Evolutionary conservation across 139 green algal species (phyloP).

Genomic region (Asterochloris sp.): DNA sequence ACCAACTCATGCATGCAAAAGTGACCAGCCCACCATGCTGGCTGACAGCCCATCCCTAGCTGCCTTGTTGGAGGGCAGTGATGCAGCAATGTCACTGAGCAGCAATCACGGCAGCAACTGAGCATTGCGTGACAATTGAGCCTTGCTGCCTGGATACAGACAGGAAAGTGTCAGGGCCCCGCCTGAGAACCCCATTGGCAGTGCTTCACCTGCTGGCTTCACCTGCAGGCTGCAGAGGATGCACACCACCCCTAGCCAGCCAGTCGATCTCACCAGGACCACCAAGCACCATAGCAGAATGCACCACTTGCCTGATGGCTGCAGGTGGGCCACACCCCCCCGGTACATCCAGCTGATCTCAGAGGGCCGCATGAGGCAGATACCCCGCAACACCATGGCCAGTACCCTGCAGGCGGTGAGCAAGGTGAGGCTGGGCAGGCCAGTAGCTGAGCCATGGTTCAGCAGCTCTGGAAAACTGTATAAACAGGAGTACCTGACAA

Average conservation of each 20-base stretch:
- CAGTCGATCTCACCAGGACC: background rate
- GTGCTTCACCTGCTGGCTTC: background rate
- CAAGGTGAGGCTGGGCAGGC: background rate
- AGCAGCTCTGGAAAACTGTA: background rate
- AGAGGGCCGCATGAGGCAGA: conserved; percentile 62
- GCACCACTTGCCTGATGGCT: conserved; percentile 20
- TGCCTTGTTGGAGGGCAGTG: background rate
- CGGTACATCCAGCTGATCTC: conserved; percentile 74
- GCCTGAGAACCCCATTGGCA: too few species aligned
- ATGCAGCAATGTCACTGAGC: background rate
- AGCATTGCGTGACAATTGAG: too few species aligned
- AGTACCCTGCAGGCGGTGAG: conserved; percentile 25
- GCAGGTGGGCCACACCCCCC: conserved; percentile 34
- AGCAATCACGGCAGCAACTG: too few species aligned
- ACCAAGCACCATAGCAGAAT: background rate
- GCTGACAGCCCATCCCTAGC: background rate
- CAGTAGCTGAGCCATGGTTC: background rate
- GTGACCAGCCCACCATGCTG: background rate
- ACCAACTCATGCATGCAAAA: background rate
- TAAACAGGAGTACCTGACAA: too few species aligned
- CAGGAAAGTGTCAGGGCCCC: too few species aligned
- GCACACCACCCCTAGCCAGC: background rate
- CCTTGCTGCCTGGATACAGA: too few species aligned
- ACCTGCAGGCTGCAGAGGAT: background rate
- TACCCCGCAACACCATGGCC: conserved; percentile 56